Evolutionary conservation across 2,329 filamentous ascomycete species (phyloP).

Genomic region (Sporothrix phasma): DNA sequence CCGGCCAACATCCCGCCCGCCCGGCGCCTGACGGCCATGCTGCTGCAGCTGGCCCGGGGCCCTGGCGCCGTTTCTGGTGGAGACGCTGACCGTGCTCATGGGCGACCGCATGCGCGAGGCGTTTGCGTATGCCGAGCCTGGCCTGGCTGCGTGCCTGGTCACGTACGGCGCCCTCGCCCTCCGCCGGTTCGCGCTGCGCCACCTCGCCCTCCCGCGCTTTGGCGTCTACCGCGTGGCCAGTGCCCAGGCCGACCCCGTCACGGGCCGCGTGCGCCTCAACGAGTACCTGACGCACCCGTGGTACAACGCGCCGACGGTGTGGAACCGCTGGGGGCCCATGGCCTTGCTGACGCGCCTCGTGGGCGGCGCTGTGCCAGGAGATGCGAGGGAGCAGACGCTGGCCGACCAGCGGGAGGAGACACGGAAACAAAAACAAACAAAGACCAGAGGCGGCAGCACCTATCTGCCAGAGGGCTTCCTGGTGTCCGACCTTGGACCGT

Average conservation of each 20-base stretch:
- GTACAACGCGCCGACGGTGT: slow-evolving; percentile 50
- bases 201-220: slow-evolving; percentile 50
- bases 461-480: slow-evolving; percentile 42
- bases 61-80: slow-evolving; percentile 36
- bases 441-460: slow-evolving; percentile 31
- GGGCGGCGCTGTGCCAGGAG: slow-evolving; percentile 35
- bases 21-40: slow-evolving; percentile 47
- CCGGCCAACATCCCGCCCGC: slow-evolving; percentile 42
- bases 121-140: slow-evolving; percentile 45
- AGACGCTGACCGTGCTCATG: slow-evolving; percentile 50
- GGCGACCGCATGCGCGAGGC: slow-evolving; percentile 52
- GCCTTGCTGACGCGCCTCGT: slow-evolving; percentile 37
- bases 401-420: neutral
- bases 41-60: slow-evolving; percentile 46
- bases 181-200: slow-evolving; percentile 46
- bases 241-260: slow-evolving; percentile 37
- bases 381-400: slow-evolving; percentile 17
- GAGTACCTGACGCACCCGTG: slow-evolving; percentile 54
- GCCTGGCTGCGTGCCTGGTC: slow-evolving; percentile 28
- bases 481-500: slow-evolving; percentile 54
- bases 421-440: neutral
- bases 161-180: slow-evolving; percentile 39
- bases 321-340: slow-evolving; percentile 52
- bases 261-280: slow-evolving; percentile 40
- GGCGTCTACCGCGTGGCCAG: slow-evolving; percentile 31